Base-by-base conservation (phyloP, 2,329 filamentous ascomycete genomes). In the Teratosphaeriaceae sp. region DNA sequence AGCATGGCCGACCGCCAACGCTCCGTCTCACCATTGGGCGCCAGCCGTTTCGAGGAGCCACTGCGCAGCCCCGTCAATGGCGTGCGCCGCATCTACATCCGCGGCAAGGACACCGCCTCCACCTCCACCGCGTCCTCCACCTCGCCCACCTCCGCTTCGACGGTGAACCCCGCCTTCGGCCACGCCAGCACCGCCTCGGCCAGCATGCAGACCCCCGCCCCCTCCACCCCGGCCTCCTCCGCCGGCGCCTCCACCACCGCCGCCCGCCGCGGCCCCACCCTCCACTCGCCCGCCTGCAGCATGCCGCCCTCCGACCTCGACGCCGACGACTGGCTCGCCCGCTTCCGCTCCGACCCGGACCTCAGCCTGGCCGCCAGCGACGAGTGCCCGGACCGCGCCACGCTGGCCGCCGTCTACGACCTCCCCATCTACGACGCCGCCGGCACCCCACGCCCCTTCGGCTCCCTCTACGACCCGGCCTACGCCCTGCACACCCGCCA, bases 361-460 rank as follows among this genome's bases (percentile, higher is more conserved):
- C 45, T 60, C 16, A 47, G 55, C 34, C 44, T 46, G n/a, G 22
- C 45, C 29, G 33, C 53, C 12, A 55, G 53, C 5, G 62, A 65
- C 44, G 54, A 59, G 19, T 56, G 55, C 18, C 63, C 62, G 2
- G 57, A 63, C 38, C 54, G 57, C 31, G 56, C 51, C 8, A 58
- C 56, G 16, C 52, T 65, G 8, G 57, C 55, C 23, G 54, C 53
- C 8, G 58, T 59, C 6, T 53, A 59, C 27, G 55, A 63, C 20
- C 54, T 65, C n/a, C 60, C 57, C 24, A 51, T 88, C 12, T 71
- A 84, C 33, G 82, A 85, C 61, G 68, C 69, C 27, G 62, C 80
- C 44, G 79, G 80, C 43, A 78, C 76, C 43, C 64, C 73, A 12
- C 73, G 73, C 33, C 67, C 74, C 0, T 87, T 87, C 63, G 75